Evolutionary conservation across 495 filamentous ascomycete species (phyloP).

Genomic region (Ascobolus immersus): DNA sequence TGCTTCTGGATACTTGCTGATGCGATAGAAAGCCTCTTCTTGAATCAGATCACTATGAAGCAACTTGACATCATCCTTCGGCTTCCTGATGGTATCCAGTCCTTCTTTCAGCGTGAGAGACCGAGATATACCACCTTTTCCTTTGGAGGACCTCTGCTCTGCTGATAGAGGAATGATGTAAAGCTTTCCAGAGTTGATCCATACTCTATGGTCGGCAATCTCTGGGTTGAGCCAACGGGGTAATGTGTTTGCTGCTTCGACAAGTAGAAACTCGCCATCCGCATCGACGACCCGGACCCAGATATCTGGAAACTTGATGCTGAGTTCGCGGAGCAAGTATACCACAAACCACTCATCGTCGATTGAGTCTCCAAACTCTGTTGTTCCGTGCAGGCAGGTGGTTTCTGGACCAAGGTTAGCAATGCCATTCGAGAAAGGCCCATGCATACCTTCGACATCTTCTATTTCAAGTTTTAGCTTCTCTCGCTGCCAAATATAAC

Average conservation of each 20-base stretch:
- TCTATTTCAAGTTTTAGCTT: slow-evolving; percentile 35
- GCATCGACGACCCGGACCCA: slow-evolving; percentile 53
- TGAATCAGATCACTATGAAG: slow-evolving; percentile 29
- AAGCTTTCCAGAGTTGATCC: slow-evolving; percentile 51
- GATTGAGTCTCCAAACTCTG: slow-evolving; percentile 73
- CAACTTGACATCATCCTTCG: background rate
- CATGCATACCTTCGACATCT: slow-evolving; percentile 30
- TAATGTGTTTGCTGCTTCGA: slow-evolving; percentile 72
- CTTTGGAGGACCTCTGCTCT: background rate
- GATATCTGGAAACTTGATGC: slow-evolving; percentile 39
- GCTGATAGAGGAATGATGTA: slow-evolving; percentile 37
- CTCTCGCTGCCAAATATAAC: slow-evolving; percentile 92
- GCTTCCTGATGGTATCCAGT: slow-evolving; percentile 6
- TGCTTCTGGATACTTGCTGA: slow-evolving; percentile 47
- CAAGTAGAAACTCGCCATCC: slow-evolving; percentile 84
- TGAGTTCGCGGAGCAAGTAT: slow-evolving; percentile 65
- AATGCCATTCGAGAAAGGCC: slow-evolving; percentile 3
- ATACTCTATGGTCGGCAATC: slow-evolving; percentile 60
- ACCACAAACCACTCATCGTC: slow-evolving; percentile 96
- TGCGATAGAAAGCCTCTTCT: slow-evolving; percentile 68
- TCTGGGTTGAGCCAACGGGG: slow-evolving; percentile 86
- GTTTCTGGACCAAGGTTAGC: slow-evolving; percentile 15
- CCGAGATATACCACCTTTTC: slow-evolving; percentile 4
- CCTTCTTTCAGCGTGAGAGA: slow-evolving; percentile 10
- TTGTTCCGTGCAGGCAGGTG: slow-evolving; percentile 36